Conservation (phyloP, 202 grass and related monocot species). For the Eragrostis tef region DNA sequence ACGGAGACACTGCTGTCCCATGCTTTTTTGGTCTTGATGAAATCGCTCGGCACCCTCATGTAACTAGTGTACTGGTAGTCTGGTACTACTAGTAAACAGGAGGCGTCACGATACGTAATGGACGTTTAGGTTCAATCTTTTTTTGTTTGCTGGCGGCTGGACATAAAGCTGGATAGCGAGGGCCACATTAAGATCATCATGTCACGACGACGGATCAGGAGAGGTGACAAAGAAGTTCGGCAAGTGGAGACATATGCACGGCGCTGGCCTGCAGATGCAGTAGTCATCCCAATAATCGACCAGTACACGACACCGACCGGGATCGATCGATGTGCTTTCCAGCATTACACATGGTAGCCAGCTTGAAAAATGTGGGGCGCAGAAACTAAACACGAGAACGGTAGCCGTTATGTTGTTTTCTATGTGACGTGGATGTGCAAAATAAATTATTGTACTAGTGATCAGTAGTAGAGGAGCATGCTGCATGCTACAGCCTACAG, state of each 20-base stretch:
- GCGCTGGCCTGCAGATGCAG: not conserved
- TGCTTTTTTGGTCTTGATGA: not conserved
- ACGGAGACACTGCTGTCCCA: not conserved
- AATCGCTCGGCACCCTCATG: not conserved
- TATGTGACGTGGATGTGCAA: slow-evolving; percentile 10
- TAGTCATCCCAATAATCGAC: too few species aligned
- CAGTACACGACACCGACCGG: slow-evolving; percentile 5
- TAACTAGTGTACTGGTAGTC: not conserved
- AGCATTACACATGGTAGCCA: not conserved
- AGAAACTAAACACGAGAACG: not conserved
- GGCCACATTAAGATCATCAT: slow-evolving; percentile 10
- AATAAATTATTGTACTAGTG: too few species aligned
- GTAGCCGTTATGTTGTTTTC: slow-evolving; percentile 10
- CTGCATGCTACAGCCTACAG: too few species aligned
- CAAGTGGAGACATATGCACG: slow-evolving; percentile 23
- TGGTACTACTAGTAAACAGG: not conserved
- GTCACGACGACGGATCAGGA: not conserved
- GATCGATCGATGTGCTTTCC: slow-evolving; percentile 12
- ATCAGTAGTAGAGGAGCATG: too few species aligned
- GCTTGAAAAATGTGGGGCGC: slow-evolving; percentile 11
- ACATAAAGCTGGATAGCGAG: not conserved
- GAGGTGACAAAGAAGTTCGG: slow-evolving; percentile 1
- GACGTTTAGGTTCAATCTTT: not conserved
- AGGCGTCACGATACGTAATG: not conserved
- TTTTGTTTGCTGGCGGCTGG: not conserved